Percentiles rank a stretch among this genome's conserved stretches.
phyloP scores from a whole-genome alignment of 2,329 filamentous ascomycete species.

The Blastomyces parvus region DNA sequence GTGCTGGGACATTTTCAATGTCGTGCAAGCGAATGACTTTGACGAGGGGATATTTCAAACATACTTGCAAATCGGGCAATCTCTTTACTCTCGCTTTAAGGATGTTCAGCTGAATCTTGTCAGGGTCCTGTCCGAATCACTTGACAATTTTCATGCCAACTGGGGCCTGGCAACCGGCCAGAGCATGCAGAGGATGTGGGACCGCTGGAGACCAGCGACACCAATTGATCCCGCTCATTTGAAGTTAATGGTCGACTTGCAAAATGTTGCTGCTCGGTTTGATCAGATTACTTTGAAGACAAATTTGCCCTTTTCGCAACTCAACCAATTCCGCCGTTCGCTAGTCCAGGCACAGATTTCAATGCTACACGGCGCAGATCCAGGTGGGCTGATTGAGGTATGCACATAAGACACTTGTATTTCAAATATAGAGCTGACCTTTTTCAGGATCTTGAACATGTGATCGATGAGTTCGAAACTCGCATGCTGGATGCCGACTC shows the following conservation, averaged over 20 bases:
- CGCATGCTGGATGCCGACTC: constrained; percentile 25
- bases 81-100: constrained; percentile 27
- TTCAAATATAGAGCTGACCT: constrained; percentile 13
- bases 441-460: constrained; percentile 28
- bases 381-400: constrained; percentile 27
- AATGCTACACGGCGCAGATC: constrained; percentile 31
- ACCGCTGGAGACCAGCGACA: constrained; percentile 54
- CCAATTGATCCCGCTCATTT: constrained; percentile 31
- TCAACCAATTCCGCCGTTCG: constrained; percentile 29
- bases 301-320: constrained; percentile 27
- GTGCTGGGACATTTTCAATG: constrained; percentile 41
- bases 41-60: constrained; percentile 48
- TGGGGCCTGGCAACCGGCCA: constrained; percentile 67
- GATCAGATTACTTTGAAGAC: constrained; percentile 30
- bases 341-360: constrained; percentile 32
- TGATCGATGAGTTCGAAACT: constrained; percentile 28
- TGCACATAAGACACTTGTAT: constrained; percentile 9
- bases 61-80: constrained; percentile 39
- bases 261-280: constrained; percentile 29
- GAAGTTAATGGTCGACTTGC: constrained; percentile 28
- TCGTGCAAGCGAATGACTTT: constrained; percentile 35
- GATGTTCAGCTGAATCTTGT: constrained; percentile 24
- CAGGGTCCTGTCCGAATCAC: constrained; percentile 22
- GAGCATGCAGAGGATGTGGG: constrained; percentile 74
- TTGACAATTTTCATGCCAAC: constrained; percentile 54